Evolutionary conservation across 495 filamentous ascomycete species (phyloP).

Genomic region (Daldinia vernicosa): DNA sequence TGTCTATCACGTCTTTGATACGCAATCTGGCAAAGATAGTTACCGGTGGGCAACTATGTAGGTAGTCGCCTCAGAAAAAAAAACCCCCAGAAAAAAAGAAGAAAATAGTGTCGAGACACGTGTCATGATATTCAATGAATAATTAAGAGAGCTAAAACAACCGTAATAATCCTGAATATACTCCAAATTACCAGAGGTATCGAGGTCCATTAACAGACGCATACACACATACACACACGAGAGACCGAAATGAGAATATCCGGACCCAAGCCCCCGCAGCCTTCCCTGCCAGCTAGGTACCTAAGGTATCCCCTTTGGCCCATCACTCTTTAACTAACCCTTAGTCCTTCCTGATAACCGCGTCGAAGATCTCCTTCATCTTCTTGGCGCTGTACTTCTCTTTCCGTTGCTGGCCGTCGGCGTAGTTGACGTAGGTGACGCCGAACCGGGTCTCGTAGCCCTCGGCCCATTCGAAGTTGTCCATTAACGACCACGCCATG

Average conservation of each 20-base stretch:
- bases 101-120: constrained; percentile 1
- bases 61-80: no score
- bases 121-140: constrained; percentile 22
- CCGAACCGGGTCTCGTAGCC: constrained; percentile 87
- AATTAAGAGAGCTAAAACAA: constrained; percentile 3
- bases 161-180: constrained; percentile 36
- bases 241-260: background rate
- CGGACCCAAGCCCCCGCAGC: constrained; percentile 8
- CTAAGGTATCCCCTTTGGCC: background rate
- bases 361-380: constrained; percentile 70
- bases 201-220: constrained; percentile 23
- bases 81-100: no score
- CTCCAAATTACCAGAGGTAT: constrained; percentile 42
- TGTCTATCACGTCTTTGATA: constrained; percentile 9
- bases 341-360: constrained; percentile 61
- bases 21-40: background rate
- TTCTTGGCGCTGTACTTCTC: constrained; percentile 81
- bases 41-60: background rate
- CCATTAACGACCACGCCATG: constrained; percentile 84
- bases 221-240: constrained; percentile 4
- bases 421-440: constrained; percentile 80
- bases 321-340: background rate
- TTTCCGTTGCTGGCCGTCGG: constrained; percentile 74
- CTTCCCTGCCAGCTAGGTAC: background rate
- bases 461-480: constrained; percentile 77